Base-by-base conservation (phyloP, 305 asterid species). In the Vinca major region DNA sequence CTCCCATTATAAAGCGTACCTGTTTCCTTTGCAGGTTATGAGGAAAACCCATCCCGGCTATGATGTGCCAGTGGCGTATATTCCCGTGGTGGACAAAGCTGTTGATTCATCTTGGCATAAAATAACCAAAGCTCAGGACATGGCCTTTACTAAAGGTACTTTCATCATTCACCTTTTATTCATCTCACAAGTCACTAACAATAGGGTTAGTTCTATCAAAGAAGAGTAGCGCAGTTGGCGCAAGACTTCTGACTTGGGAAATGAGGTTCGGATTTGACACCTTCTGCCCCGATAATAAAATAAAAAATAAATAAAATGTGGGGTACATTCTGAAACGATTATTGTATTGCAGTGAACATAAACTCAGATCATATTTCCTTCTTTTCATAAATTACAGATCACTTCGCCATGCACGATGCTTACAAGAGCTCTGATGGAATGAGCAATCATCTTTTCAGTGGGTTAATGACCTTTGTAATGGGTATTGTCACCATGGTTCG, bases 401-500 rank as follows among this genome's bases (percentile, higher is more conserved):
- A 69, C 57, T 76, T 33, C 75, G 78, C 80, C 0, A 19, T 72
- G 60, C 79, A 79, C 26, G 74, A 78, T 57, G 68, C 77, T 66
- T 48, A 77, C 45, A 82, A 78, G 82, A 17, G 71, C 37, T 55
- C 83, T 0, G 91, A 82, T 5, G 82, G 86, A 54, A 52, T 73
- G 26, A 84, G 86, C 85, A 88, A 83, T 74, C 92, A 82, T 4
- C 65, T 92, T 43, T 82, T 85, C 64, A 80, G 89, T 1, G 92
- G 96, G 33, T 83, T 88, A 40, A 83, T 92, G 81, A 86, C 96
- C 17, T 82, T 92, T 0, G 86, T 92, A 0, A 86, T 92, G 96
- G 96, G 96, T 0, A 81, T 85, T 5, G 86, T 92, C 40, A 83
- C 97, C 1, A 82, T 92, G 96, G 88, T 92, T 3, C 86, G 96